These are phyloP conservation scores for Ustilago xerochloae DNA, from an alignment of 1,284 basidiomycete species.

Conservation along the genomic window DNA sequence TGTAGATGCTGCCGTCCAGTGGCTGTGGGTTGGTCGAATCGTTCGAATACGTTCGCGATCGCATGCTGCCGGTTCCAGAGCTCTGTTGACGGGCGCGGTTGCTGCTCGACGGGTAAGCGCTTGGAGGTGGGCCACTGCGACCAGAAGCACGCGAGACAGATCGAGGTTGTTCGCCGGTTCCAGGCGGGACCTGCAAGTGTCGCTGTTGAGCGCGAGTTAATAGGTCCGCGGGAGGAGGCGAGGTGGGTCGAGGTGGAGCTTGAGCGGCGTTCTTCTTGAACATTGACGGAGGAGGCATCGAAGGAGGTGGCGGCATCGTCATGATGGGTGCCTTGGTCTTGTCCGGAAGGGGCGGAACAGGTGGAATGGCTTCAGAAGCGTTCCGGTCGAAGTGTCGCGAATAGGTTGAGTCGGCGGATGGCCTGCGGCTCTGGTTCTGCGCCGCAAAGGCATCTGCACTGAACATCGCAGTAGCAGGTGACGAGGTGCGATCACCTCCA, in stretches of 20 bases:
- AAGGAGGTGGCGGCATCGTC: constrained; percentile 57
- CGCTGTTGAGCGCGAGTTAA: constrained; percentile 45
- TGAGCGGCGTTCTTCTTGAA: constrained; percentile 18
- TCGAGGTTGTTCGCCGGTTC: constrained; percentile 29
- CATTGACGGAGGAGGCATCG: constrained; percentile 55
- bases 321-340: constrained; percentile 57
- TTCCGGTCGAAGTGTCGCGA: constrained; percentile 34
- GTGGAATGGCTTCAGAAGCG: constrained; percentile 28
- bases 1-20: constrained; percentile 50
- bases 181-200: constrained; percentile 40
- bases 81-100: constrained; percentile 40
- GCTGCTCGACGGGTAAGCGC: constrained; percentile 18
- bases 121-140: constrained; percentile 39
- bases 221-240: constrained; percentile 55
- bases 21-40: constrained; percentile 30
- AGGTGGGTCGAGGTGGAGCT: constrained; percentile 51
- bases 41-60: constrained; percentile 47
- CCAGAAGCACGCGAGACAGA: constrained; percentile 47
- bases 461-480: constrained; percentile 48
- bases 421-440: constrained; percentile 28
- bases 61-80: constrained; percentile 37
- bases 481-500: constrained; percentile 34
- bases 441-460: constrained; percentile 45
- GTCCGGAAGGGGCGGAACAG: constrained; percentile 50
- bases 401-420: constrained; percentile 47